phyloP scores from a whole-genome alignment of 208 protist genomes.

The Leishmania martiniquensis region DNA sequence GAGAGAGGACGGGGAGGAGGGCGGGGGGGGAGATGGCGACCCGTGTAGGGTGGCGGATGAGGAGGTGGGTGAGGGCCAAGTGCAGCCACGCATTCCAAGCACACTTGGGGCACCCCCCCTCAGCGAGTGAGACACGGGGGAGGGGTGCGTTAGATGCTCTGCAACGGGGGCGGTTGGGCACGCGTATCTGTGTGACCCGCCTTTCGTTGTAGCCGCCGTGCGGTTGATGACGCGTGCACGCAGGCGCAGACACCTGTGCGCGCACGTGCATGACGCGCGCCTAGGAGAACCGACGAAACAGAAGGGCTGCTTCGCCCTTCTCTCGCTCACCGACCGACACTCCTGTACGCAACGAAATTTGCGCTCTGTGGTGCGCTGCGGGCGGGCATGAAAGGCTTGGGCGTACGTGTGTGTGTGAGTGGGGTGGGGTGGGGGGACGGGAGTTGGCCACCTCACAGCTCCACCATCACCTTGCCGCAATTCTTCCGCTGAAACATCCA shows the following conservation, averaged over 20 bases:
- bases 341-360: background rate
- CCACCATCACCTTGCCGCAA: conserved; percentile 81
- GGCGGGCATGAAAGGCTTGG: background rate
- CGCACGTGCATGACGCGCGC: background rate
- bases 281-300: background rate
- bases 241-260: conserved; percentile 5
- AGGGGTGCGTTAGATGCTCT: no score
- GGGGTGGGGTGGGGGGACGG: background rate
- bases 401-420: no score
- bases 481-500: conserved; percentile 79
- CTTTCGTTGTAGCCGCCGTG: no score
- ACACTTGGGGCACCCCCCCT: background rate
- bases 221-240: background rate
- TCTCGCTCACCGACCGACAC: background rate
- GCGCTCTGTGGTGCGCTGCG: background rate
- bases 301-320: background rate
- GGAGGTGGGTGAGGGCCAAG: background rate
- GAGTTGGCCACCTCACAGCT: conserved; percentile 35
- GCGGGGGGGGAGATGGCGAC: no score
- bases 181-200: no score
- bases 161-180: no score
- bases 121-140: no score
- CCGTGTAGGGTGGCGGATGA: no score
- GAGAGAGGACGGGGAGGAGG: background rate
- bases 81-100: background rate